A percentile compares a stretch with the other conserved stretches of the same genome.
Evolutionary conservation across 129 eudicot genomes (phyloP).

Genomic region (Artemisia argyi): DNA sequence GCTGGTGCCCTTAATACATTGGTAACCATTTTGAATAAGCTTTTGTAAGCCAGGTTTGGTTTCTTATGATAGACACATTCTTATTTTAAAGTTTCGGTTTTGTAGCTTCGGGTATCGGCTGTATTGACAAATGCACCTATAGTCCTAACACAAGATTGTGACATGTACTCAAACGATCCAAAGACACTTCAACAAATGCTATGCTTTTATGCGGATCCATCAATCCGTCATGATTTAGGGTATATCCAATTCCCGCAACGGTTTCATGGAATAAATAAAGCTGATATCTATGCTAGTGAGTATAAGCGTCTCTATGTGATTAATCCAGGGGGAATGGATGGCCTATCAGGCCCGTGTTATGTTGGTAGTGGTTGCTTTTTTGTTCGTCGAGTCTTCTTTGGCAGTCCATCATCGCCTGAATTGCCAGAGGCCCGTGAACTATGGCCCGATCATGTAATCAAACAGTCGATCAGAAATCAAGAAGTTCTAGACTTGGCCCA

Average conservation of each 20-base stretch:
- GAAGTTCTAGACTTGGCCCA: constrained; percentile 46
- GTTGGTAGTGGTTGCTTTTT: constrained; percentile 83
- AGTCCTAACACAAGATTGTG: constrained; percentile 65
- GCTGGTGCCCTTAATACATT: constrained; percentile 87
- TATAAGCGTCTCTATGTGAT: constrained; percentile 41
- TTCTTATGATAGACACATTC: background rate
- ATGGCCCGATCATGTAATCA: constrained; percentile 43
- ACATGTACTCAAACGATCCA: constrained; percentile 87
- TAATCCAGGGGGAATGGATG: constrained; percentile 78
- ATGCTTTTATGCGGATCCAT: constrained; percentile 56
- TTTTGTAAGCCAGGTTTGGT: background rate
- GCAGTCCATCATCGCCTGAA: constrained; percentile 49
- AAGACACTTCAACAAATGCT: constrained; percentile 52
- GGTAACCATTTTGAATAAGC: constrained; percentile 33
- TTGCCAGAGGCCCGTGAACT: constrained; percentile 39
- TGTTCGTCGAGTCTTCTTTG: constrained; percentile 62
- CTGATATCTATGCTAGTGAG: constrained; percentile 69
- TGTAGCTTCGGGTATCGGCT: constrained; percentile 81
- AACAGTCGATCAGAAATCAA: constrained; percentile 38
- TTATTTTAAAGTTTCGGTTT: constrained; percentile 2
- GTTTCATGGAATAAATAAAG: constrained; percentile 61
- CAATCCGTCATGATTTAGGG: constrained; percentile 42
- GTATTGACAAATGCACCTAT: constrained; percentile 72
- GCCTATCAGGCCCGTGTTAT: constrained; percentile 72
- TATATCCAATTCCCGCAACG: constrained; percentile 76